Evolutionary conservation across 805 yeast species (phyloP), one percentile per base, ranked within the genome.

Genomic region (Zygoascus biomembranicola): DNA sequence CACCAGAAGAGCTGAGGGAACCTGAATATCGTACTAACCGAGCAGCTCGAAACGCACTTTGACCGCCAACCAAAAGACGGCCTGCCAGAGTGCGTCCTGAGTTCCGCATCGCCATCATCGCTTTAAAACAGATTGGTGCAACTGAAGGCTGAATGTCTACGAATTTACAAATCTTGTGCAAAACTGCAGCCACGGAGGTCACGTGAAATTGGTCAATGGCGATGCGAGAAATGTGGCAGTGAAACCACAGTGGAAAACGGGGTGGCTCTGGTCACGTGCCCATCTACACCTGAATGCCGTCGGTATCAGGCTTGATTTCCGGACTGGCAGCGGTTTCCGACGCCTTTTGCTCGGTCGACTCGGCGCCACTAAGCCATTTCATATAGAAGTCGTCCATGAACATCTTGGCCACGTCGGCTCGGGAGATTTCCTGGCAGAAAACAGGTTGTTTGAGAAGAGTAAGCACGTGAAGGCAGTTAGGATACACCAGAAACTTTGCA

Each of bases 401-500:
- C 60, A 67, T 52, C 56, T 68, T 67, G 16, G 77, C 77, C 26
- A 73, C 66, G 53, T 74, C 77, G 16, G 65, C 69, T 37, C 71
- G 65, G 32, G 65, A 58, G 43, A 73, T 70, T 43, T 72, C 76
- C 45, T 62, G 66, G 16, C 77, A 59, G 58, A 73, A 73, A 20
- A 48, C 57, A 5, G 72, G 70, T 57, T 72, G 67, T 48, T 71
- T 64, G 43, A 78, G 73, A 52, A 90, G 69, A 19, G 87, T 80
- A 56, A 92, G 73, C 32, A 92, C 78, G 63, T 88, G 94, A 14
- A 92, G 74, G 65, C 97, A 85, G 66, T 92, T 87, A 2, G 99
- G 98, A 86, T 19, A 79, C 64, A 85, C 94, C 59, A 81, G 73
- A 69, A 74, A 87, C 69, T 75, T 79, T 41, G 87, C 79, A 65